Evolutionary conservation across 805 yeast species (phyloP), one percentile per base, ranked within the genome.

Genomic region (Nadsonia fulvescens): DNA sequence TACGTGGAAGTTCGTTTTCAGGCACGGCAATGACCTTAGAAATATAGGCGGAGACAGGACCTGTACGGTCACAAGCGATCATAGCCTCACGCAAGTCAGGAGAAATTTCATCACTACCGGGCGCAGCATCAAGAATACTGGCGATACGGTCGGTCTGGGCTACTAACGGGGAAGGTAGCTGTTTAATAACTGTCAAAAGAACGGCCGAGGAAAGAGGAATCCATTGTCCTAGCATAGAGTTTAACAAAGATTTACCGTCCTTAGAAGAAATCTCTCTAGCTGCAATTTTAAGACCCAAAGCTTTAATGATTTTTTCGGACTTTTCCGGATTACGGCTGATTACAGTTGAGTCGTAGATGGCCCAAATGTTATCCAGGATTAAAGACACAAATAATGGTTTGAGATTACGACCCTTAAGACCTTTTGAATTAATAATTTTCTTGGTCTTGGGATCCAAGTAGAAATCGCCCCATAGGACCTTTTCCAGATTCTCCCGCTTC

Each of bases 391-490:
- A 89, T 35, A 89, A 48, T 0, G 93, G 92, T 44, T 79, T 78
- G 32, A 70, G 44, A 18, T 53, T 50, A 29, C 72, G 58, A 2
- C 77, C 68, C 9, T 66, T 64, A 23, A 30, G 30, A 18, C 15
- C 32, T 23, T 34, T 36, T 12, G 41, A 42, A 9, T 70, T 69
- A 9, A 81, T 54, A 17, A 89, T 75, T 41, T 74, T 77, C 42
- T 83, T 89, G 12, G 82, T 70, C 47, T 83, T 86, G 43, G 92
- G 76, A 46, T 89, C 96, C 41, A 79, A 57, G 44, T 67, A 81
- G 46, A 55, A 86, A 43, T 86, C 94, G 19, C 98, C 98, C 96
- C 96, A 89, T 4, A 89, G 56, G n/a, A 82, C 81, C 42, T 77
- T 76, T 32, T 73, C 72, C 23, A 89, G 58, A 28, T 68, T 78